Evolutionary conservation across 2,329 filamentous ascomycete species (phyloP), one percentile per base, ranked within the genome.

Genomic region (Exophiala mesophila): DNA sequence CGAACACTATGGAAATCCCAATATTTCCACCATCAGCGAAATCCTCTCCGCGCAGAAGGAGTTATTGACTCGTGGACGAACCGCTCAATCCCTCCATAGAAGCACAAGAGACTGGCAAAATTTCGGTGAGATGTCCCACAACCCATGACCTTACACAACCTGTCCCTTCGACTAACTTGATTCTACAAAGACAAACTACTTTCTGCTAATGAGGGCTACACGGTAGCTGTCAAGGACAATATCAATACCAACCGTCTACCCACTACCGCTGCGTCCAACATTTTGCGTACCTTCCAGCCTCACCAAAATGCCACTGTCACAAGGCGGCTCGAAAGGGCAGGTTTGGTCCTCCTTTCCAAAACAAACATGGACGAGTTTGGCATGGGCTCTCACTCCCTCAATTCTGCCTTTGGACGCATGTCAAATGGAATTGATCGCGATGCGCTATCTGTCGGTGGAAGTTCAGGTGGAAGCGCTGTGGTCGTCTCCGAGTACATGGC

Each of bases 291-390:
- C 48, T 86, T 89, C 63, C 68, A 63, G 24, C 88, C 84, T 47
- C 86, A 89, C 3, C 90, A 85, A 63, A 79, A 89, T 60, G 88
- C 90, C 13, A 90, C 86, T 6, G 81, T 96, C 13, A 79, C 94
- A 23, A 67, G 73, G 38, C 76, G 82, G 55, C 72, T 96, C 23
- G 74, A 76, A 42, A 60, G 69, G 19, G 72, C 76, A 4, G 84
- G 83, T 30, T 80, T 78, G 4, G 62, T 74, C 4, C 62, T 90
- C 2, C 72, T 81, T 1, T 84, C 83, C 5, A 95, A 95, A 64
- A 89, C 88, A 2, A 95, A 94, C 61, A 80, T 97, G 72, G 92
- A 97, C 65, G 92, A 94, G 61, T 95, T 95, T 61, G 88, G 89
- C 19, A 95, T 95, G 89, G 88, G 88, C 2, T 94, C 88, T 6